Evolutionary conservation across 495 filamentous ascomycete genomes (phyloP).

Genomic region (Glarea lozoyensis): DNA sequence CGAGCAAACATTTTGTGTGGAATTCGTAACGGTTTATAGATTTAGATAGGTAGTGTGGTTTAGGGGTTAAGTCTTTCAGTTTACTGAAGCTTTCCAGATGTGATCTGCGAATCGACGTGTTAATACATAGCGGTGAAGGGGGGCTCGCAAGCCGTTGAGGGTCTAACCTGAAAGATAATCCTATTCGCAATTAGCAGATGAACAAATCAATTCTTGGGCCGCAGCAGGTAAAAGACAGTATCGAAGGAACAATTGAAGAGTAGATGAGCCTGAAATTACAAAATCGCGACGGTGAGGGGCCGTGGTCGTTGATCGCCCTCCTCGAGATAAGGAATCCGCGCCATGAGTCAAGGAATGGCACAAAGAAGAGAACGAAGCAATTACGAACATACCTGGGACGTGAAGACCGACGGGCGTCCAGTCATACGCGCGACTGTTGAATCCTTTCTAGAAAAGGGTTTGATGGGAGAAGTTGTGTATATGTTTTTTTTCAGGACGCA

Average conservation of each 20-base stretch:
- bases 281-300: conserved; percentile 8
- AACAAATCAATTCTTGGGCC: too few species aligned
- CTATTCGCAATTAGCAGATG: conserved; percentile 35
- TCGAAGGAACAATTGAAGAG: neutral
- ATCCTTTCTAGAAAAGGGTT: conserved; percentile 5
- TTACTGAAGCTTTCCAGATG: conserved; percentile 90
- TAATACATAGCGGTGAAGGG: conserved; percentile 32
- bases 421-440: conserved; percentile 65
- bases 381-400: conserved; percentile 73
- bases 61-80: conserved; percentile 42
- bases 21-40: conserved; percentile 27
- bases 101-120: conserved; percentile 53
- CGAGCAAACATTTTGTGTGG: conserved; percentile 58
- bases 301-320: conserved; percentile 16
- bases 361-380: conserved; percentile 7
- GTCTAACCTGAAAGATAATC: conserved; percentile 89
- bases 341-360: conserved; percentile 12
- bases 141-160: conserved; percentile 1
- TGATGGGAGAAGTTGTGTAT: conserved; percentile 3
- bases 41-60: conserved; percentile 12
- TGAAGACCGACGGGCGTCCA: conserved; percentile 87
- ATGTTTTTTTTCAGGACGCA: neutral
- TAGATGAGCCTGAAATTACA: neutral
- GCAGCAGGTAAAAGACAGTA: neutral
- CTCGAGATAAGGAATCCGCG: conserved; percentile 1